Conservation (phyloP, 345 rosid genomes). For the Syzygium aqueum region DNA sequence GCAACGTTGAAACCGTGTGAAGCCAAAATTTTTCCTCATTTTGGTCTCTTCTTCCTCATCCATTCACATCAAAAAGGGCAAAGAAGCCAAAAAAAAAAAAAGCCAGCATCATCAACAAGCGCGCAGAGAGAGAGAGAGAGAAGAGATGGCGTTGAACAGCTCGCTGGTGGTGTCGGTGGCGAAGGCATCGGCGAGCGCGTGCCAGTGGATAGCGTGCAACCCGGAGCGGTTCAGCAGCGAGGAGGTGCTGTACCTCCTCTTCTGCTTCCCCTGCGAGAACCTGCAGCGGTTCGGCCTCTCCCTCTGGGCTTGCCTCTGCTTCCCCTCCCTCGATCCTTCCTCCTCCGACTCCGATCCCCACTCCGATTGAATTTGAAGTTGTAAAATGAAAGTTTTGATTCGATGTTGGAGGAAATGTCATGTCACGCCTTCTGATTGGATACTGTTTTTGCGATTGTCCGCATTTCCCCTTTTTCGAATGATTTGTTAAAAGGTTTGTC, state of each 20-base stretch:
- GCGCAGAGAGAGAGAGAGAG: neutral
- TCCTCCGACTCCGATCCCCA: constrained; percentile 10
- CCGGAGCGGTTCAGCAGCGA: constrained; percentile 65
- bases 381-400: neutral
- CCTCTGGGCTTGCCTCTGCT: constrained; percentile 55
- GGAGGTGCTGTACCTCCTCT: constrained; percentile 53
- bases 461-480: neutral
- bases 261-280: constrained; percentile 51
- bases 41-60: neutral
- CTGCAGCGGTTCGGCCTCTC: constrained; percentile 54
- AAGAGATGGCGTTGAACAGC: constrained; percentile 68
- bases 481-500: neutral
- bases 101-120: neutral
- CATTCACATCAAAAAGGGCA: neutral
- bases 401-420: neutral
- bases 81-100: too few species aligned
- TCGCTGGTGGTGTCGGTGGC: constrained; percentile 49
- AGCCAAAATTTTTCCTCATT: neutral
- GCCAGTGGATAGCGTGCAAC: constrained; percentile 87
- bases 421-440: neutral
- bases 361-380: constrained; percentile 21
- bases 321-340: constrained; percentile 15
- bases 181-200: constrained; percentile 50
- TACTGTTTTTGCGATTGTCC: neutral
- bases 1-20: neutral